phyloP scores from a whole-genome alignment of 1,284 basidiomycete genomes.

The Leccinum laetum region DNA sequence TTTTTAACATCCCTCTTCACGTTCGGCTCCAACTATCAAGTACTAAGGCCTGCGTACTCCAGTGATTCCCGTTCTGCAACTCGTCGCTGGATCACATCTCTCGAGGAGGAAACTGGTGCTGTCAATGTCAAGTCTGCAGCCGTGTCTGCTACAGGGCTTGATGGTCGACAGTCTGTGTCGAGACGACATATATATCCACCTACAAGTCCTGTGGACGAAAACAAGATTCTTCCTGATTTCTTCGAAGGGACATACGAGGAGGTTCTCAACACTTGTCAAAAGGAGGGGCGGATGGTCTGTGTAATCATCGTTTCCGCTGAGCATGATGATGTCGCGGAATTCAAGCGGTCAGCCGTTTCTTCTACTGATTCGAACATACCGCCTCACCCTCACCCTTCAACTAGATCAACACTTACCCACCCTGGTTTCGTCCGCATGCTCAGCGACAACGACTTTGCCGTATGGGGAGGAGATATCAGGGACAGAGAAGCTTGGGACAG shows the following conservation, averaged over 20 bases:
- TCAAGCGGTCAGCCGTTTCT: slow-evolving; percentile 64
- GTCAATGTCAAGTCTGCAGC: slow-evolving; percentile 45
- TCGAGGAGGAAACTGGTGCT: slow-evolving; percentile 83
- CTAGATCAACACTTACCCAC: slow-evolving; percentile 77
- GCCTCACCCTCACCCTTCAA: slow-evolving; percentile 2
- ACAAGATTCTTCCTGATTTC: slow-evolving; percentile 75
- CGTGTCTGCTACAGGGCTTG: slow-evolving; percentile 41
- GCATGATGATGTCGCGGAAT: slow-evolving; percentile 86
- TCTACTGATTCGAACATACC: background rate
- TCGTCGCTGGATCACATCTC: slow-evolving; percentile 72
- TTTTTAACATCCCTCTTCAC: slow-evolving; percentile 45
- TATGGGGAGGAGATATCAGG: slow-evolving; percentile 81
- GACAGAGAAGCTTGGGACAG: slow-evolving; percentile 85
- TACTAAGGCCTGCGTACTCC: slow-evolving; percentile 31
- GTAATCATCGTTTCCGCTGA: slow-evolving; percentile 88
- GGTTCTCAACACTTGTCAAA: slow-evolving; percentile 69
- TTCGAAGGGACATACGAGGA: slow-evolving; percentile 83
- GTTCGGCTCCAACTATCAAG: slow-evolving; percentile 43
- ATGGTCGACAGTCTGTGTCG: slow-evolving; percentile 22
- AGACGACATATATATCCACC: slow-evolving; percentile 30
- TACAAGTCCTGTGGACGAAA: slow-evolving; percentile 32
- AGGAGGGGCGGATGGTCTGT: slow-evolving; percentile 74
- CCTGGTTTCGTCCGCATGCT: slow-evolving; percentile 57
- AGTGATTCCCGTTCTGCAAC: slow-evolving; percentile 48
- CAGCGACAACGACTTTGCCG: slow-evolving; percentile 58